These are phyloP conservation scores for Pseudogymnoascus sp. DNA, from an alignment of 2,329 filamentous ascomycete genomes.

Conservation along the genomic window DNA sequence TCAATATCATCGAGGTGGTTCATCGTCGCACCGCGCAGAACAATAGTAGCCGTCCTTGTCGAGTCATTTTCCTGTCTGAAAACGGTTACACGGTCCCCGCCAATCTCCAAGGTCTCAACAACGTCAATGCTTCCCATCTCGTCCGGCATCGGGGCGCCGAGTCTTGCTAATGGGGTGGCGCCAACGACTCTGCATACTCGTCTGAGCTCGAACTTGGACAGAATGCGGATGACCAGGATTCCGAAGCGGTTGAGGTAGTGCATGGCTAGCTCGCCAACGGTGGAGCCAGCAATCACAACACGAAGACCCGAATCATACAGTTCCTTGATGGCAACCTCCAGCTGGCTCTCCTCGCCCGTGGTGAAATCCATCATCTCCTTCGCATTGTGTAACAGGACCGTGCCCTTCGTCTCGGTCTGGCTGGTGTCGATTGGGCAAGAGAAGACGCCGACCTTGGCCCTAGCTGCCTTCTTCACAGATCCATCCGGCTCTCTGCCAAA, in stretches of 20 bases:
- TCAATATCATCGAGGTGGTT: conserved; percentile 97
- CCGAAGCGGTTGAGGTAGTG: conserved; percentile 98
- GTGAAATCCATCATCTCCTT: conserved; percentile 99
- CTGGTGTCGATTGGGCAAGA: conserved; percentile 92
- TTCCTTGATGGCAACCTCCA: conserved; percentile 89
- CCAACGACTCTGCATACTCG: conserved; percentile 93
- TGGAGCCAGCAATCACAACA: conserved; percentile 84
- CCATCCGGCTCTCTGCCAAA: conserved; percentile 95
- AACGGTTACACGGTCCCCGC: conserved; percentile 93
- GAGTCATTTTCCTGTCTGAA: conserved; percentile 93
- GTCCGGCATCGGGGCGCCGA: conserved; percentile 98
- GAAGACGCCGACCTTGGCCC: conserved; percentile 94
- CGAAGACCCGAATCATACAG: conserved; percentile 88
- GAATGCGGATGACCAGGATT: conserved; percentile 91
- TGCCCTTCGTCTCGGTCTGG: conserved; percentile 98
- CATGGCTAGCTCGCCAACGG: conserved; percentile 90
- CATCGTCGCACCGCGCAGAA: conserved; percentile 90
- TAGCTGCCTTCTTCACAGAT: conserved; percentile 77
- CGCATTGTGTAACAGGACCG: conserved; percentile 90
- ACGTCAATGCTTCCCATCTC: conserved; percentile 95
- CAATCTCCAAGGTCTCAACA: conserved; percentile 95
- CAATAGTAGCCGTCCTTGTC: conserved; percentile 87
- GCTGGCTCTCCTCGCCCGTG: conserved; percentile 88
- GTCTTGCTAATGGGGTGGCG: conserved; percentile 87
- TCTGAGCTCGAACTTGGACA: conserved; percentile 96